Percentiles rank a stretch among this genome's conserved stretches.
Evolutionary conservation across 495 filamentous ascomycete genomes (phyloP).

Genomic region (Amniculicola lignicola): DNA sequence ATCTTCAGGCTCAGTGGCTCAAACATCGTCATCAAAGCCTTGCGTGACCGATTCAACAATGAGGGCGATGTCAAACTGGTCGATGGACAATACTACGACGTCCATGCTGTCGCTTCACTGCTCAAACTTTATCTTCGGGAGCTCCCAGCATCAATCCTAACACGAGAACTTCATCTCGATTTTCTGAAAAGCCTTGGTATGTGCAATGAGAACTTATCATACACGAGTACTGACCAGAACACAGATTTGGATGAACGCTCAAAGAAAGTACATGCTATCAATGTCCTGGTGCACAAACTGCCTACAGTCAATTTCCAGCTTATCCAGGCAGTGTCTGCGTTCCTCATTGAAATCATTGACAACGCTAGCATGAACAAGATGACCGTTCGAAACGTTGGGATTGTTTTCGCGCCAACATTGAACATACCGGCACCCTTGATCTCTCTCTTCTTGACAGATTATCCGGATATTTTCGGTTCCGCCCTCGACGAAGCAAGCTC

Average conservation of each 20-base stretch:
- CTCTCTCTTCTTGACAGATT: slow-evolving; percentile 88
- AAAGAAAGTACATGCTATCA: slow-evolving; percentile 80
- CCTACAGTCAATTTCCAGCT: slow-evolving; percentile 77
- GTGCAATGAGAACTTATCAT: slow-evolving; percentile 32
- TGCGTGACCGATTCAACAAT: slow-evolving; percentile 87
- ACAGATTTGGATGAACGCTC: slow-evolving; percentile 62
- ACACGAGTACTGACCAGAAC: no score
- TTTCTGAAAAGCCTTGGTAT: slow-evolving; percentile 83
- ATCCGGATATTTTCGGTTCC: slow-evolving; percentile 76
- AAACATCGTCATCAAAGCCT: slow-evolving; percentile 84
- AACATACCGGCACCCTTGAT: slow-evolving; percentile 97
- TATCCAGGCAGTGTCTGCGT: slow-evolving; percentile 76
- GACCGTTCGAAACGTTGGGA: slow-evolving; percentile 95
- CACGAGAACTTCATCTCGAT: slow-evolving; percentile 82
- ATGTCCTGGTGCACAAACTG: slow-evolving; percentile 77
- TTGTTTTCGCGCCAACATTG: slow-evolving; percentile 96
- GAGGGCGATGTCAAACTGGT: slow-evolving; percentile 92
- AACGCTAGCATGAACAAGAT: slow-evolving; percentile 93
- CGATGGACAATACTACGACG: slow-evolving; percentile 85
- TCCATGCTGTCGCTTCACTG: slow-evolving; percentile 91
- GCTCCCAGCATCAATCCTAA: slow-evolving; percentile 84
- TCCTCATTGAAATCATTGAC: slow-evolving; percentile 84
- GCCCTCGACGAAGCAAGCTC: slow-evolving; percentile 55
- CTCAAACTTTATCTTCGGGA: slow-evolving; percentile 94
- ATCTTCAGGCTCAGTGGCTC: slow-evolving; percentile 96